These are phyloP conservation scores for Picea mariana DNA, from an alignment of 83 land plant species.

Conservation along the genomic window DNA sequence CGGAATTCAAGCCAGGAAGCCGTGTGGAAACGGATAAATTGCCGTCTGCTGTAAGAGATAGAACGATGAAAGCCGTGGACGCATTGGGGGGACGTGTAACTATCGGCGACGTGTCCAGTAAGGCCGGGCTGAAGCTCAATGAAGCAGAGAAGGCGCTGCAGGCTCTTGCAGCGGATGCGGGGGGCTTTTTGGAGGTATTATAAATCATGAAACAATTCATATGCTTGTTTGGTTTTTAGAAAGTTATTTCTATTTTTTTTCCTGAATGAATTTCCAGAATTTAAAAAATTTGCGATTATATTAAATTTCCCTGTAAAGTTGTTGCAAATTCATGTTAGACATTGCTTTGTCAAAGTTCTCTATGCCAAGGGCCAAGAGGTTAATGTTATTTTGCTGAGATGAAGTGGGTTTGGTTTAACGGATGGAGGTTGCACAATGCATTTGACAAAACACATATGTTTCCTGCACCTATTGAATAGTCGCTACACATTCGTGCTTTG, in stretches of 20 bases:
- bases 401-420: neutral
- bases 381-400: neutral
- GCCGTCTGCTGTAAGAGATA: conserved; percentile 71
- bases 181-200: conserved; percentile 90
- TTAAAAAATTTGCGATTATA: neutral
- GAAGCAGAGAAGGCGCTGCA: conserved; percentile 90
- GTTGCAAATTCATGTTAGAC: neutral
- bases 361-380: neutral
- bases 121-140: conserved; percentile 78
- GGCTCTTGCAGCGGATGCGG: conserved; percentile 95
- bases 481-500: no score
- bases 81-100: conserved; percentile 83
- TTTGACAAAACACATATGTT: no score
- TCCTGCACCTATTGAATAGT: no score
- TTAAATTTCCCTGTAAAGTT: neutral
- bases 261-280: neutral
- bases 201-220: neutral
- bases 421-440: no score
- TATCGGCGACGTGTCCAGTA: conserved; percentile 86
- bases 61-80: conserved; percentile 89
- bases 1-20: conserved; percentile 49
- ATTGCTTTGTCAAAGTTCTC: neutral
- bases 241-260: conserved; percentile 5
- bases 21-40: conserved; percentile 76
- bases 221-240: conserved; percentile 2